Conservation (phyloP, 1,284 basidiomycete genomes). For the Waitea zeae region DNA sequence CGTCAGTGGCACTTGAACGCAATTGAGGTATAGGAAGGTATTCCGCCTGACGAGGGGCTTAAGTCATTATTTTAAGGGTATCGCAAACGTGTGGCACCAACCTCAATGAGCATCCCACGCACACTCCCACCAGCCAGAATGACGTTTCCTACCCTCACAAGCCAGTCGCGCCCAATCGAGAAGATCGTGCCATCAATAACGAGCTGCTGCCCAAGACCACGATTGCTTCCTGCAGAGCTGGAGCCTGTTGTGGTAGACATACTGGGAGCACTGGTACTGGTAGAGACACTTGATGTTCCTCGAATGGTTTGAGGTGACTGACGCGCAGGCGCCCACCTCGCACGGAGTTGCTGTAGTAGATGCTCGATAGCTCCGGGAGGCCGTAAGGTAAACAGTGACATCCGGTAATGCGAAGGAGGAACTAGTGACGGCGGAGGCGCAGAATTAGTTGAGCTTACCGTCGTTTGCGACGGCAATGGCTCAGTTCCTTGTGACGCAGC, state of each 20-base stretch:
- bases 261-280: too few species aligned
- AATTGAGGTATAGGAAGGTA: conserved; percentile 54
- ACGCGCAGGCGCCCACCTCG: conserved; percentile 55
- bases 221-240: neutral
- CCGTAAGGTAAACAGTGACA: conserved; percentile 53
- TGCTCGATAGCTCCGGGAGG: conserved; percentile 60
- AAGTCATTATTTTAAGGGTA: neutral
- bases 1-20: conserved; percentile 31
- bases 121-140: conserved; percentile 50
- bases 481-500: too few species aligned
- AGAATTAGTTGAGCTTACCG: too few species aligned
- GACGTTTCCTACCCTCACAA: conserved; percentile 65
- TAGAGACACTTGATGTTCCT: too few species aligned
- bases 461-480: too few species aligned
- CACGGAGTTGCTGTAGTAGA: conserved; percentile 47
- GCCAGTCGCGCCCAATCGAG: conserved; percentile 60
- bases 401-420: conserved; percentile 49
- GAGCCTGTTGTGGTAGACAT: too few species aligned
- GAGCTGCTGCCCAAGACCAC: conserved; percentile 37
- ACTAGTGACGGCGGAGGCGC: conserved; percentile 2
- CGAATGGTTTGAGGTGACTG: conserved; percentile 30
- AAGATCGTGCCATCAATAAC: conserved; percentile 52
- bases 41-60: conserved; percentile 33
- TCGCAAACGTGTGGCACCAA: conserved; percentile 12
- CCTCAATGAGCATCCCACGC: conserved; percentile 69